These are phyloP conservation scores for Lactarius pseudohatsudake DNA, from an alignment of 768 basidiomycete species.

Conservation along the genomic window DNA sequence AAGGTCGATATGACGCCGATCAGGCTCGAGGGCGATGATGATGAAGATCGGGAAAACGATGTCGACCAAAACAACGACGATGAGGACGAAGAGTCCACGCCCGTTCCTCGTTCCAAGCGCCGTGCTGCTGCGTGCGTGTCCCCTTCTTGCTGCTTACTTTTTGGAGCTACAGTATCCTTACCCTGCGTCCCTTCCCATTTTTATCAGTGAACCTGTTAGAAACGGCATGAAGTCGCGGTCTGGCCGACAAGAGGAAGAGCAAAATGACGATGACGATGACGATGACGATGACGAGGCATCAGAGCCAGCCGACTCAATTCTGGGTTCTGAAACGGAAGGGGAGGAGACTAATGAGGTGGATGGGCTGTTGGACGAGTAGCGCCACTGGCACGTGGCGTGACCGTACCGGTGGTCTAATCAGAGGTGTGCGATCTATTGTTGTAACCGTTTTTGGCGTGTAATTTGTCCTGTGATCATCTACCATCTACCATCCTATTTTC, in stretches of 20 bases:
- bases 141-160: too few relatives aligned
- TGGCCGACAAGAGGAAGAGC: neutral
- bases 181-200: too few relatives aligned
- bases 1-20: slow-evolving; percentile 28
- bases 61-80: slow-evolving; percentile 28
- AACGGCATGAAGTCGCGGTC: neutral
- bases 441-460: slow-evolving; percentile 15
- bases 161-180: slow-evolving; percentile 5
- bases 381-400: neutral
- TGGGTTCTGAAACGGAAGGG: slow-evolving; percentile 24
- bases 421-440: slow-evolving; percentile 21
- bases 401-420: neutral
- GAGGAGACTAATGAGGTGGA: slow-evolving; percentile 29
- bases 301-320: slow-evolving; percentile 28
- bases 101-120: slow-evolving; percentile 25
- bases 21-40: slow-evolving; percentile 32
- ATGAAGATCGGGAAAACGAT: slow-evolving; percentile 36
- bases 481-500: neutral
- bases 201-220: neutral
- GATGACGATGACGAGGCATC: neutral
- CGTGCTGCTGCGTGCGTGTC: slow-evolving; percentile 7
- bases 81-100: slow-evolving; percentile 26
- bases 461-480: neutral
- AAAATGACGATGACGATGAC: neutral
- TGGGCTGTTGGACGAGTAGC: slow-evolving; percentile 25